Evolutionary conservation across 345 rosid genomes (phyloP), one percentile per base, ranked within the genome.

Genomic region (Salix suchowensis): DNA sequence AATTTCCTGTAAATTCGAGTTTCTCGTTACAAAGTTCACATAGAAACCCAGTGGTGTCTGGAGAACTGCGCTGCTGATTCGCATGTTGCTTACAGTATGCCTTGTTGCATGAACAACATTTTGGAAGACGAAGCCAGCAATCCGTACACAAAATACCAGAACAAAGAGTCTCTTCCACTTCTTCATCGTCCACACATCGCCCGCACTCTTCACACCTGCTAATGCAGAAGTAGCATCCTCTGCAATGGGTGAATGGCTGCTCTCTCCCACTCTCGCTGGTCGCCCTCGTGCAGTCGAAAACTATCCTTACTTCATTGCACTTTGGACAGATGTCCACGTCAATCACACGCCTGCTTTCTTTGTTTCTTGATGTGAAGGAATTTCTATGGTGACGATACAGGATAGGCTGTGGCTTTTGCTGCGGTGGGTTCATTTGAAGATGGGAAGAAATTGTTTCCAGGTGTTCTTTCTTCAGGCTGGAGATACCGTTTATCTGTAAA

Each of bases 81-180:
- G 39, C 34, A 58, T 95, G 94, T 15, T 5, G 81, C 54, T 78
- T 78, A 68, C 98, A 93, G 32, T 90, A 90, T 0, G 97, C 94
- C 77, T 82, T 86, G 76, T 93, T 91, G 61, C 98, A 93, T 60
- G 82, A 84, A 58, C 76, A 81, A 54, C 98, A 95, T 80, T 93
- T 93, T 0, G 93, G 88, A 50, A 93, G 91, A 60, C 28, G 82
- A 75, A 91, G 83, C 98, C 98, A 95, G 73, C 97, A 93, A 5
- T 75, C 77, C 55, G 78, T 82, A 80, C 98, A 93, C 75, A 91
- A 36, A 12, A 79, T 52, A 34, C 89, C 94, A 0, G 55, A 60
- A 30, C 96, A 92, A 18, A 83, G 82, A 40, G 91, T 77, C 70
- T 88, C 91, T 60, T 88, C 94, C 50, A 69, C 23, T 70, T 88